Conservation (phyloP, 371 early-diverging fungal species). For the Mortierella sp. region DNA sequence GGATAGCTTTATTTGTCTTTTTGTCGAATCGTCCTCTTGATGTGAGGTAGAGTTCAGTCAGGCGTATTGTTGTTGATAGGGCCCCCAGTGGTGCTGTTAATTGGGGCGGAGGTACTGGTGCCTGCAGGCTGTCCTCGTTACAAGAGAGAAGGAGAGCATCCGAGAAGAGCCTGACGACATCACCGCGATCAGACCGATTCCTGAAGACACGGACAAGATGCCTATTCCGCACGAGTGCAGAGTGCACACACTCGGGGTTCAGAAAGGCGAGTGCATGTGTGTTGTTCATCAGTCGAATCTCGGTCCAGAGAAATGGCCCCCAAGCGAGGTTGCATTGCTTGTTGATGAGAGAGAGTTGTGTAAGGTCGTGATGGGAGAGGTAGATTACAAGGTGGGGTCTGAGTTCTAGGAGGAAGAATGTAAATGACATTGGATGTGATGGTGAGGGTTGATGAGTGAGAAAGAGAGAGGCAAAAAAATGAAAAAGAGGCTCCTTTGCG, state of each 20-base stretch:
- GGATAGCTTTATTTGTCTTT: neutral
- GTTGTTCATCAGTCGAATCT: neutral
- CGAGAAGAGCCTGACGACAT: neutral
- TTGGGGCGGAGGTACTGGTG: neutral
- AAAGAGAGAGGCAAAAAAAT: too few relatives aligned
- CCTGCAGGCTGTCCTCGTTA: neutral
- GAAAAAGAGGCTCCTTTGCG: too few relatives aligned
- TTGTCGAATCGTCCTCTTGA: neutral
- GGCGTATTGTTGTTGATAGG: neutral
- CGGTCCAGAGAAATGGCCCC: neutral
- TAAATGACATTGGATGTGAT: too few relatives aligned
- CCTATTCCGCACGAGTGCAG: neutral
- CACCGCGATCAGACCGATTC: neutral
- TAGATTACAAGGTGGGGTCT: too few relatives aligned
- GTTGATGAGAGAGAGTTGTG: too few relatives aligned
- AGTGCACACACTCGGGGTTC: neutral
- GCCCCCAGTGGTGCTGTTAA: too few relatives aligned
- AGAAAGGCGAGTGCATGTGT: neutral
- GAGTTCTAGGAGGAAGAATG: too few relatives aligned
- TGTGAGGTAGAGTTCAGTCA: neutral
- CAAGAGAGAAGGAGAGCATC: neutral
- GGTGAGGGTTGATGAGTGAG: too few relatives aligned
- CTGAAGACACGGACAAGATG: neutral
- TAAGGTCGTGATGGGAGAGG: too few relatives aligned
- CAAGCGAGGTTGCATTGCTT: too few relatives aligned